Evolutionary conservation across 2,329 filamentous ascomycete species (phyloP).

Genomic region (Pseudocercospora crystallina): DNA sequence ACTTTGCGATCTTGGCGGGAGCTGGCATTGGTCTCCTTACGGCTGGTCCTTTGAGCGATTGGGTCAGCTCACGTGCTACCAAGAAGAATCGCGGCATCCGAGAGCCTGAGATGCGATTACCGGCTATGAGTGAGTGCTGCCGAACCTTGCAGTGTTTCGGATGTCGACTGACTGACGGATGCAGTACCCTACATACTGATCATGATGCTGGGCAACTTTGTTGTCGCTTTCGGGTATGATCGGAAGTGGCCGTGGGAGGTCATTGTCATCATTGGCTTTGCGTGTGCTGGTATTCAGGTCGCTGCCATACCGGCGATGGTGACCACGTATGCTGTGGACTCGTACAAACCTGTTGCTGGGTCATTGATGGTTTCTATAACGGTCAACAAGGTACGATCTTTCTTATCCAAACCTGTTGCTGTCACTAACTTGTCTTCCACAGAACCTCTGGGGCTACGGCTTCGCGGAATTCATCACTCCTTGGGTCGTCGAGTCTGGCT

Average conservation of each 20-base stretch:
- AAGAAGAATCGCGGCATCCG: conserved; percentile 55
- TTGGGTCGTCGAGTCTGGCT: conserved; percentile 53
- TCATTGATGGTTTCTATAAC: conserved; percentile 61
- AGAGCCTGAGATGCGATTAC: conserved; percentile 60
- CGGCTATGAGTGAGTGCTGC: conserved; percentile 39
- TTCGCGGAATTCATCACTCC: conserved; percentile 44
- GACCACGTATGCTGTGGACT: conserved; percentile 61
- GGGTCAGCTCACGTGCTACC: conserved; percentile 56
- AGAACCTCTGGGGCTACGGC: conserved; percentile 62
- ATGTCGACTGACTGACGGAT: no score
- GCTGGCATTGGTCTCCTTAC: conserved; percentile 56
- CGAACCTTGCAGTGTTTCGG: background rate
- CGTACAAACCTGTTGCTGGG: conserved; percentile 63
- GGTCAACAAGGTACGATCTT: conserved; percentile 51
- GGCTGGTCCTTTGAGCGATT: conserved; percentile 57
- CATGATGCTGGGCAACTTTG: conserved; percentile 58
- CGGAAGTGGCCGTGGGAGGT: conserved; percentile 51
- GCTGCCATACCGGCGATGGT: conserved; percentile 60
- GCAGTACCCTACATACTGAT: conserved; percentile 57
- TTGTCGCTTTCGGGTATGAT: conserved; percentile 44
- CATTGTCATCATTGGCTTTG: conserved; percentile 60
- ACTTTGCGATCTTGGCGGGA: conserved; percentile 58
- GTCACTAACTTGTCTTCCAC: no score
- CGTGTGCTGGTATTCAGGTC: conserved; percentile 59
- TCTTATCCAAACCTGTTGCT: no score